Evolutionary conservation across 164 flowering plant genomes (phyloP).

Genomic region (Aristolochia californica): DNA sequence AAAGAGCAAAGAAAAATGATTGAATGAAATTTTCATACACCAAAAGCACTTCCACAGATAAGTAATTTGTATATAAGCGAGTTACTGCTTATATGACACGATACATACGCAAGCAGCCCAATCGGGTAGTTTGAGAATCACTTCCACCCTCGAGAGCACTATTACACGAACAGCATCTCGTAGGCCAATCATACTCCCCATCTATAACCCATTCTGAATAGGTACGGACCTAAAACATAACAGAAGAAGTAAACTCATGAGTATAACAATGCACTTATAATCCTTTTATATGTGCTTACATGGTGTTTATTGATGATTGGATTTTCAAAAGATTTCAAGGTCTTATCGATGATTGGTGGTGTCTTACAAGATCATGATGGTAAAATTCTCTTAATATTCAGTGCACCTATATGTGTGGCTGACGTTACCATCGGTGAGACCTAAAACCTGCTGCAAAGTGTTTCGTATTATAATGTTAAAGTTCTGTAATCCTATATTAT

Average conservation of each 20-base stretch:
- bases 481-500: too few relatives aligned
- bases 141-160: slow-evolving; percentile 50
- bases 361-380: too few relatives aligned
- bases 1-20: slow-evolving; percentile 2
- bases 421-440: too few relatives aligned
- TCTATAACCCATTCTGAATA: slow-evolving; percentile 99
- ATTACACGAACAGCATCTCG: slow-evolving; percentile 72
- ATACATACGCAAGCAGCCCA: slow-evolving; percentile 98
- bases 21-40: background rate
- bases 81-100: background rate
- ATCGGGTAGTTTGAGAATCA: slow-evolving; percentile 62
- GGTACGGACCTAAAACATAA: slow-evolving; percentile 55
- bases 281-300: too few relatives aligned
- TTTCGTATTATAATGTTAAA: too few relatives aligned
- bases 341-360: too few relatives aligned
- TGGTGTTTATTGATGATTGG: too few relatives aligned
- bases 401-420: too few relatives aligned
- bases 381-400: too few relatives aligned
- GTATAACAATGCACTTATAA: too few relatives aligned
- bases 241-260: slow-evolving; percentile 10
- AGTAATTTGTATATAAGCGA: background rate
- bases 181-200: slow-evolving; percentile 99
- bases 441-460: too few relatives aligned
- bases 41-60: background rate
- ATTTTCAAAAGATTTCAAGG: too few relatives aligned